phyloP scores from a whole-genome alignment of 129 eudicot species.

The Oenanthe sinensis region DNA sequence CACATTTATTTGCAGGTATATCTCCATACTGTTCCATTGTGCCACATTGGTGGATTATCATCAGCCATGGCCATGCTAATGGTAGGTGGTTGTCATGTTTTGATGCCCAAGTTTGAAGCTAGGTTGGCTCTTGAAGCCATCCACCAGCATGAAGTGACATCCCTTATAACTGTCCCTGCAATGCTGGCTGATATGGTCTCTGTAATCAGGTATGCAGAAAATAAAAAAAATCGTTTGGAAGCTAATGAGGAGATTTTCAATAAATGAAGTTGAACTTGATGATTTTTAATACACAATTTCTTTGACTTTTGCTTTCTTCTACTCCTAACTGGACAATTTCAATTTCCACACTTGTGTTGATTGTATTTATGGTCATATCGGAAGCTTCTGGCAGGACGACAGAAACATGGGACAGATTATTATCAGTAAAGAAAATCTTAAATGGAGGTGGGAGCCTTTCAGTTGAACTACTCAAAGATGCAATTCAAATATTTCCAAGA shows the following conservation, averaged over 20 bases:
- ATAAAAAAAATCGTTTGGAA: no score
- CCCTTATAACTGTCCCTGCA: background rate
- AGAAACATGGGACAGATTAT: slow-evolving; percentile 14
- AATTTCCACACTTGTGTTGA: slow-evolving; percentile 1
- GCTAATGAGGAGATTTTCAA: no score
- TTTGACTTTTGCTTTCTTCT: background rate
- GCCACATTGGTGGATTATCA: slow-evolving; percentile 26
- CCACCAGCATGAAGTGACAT: background rate
- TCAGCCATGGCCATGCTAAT: slow-evolving; percentile 11
- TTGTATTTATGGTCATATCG: background rate
- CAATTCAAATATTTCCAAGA: slow-evolving; percentile 38
- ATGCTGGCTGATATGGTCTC: background rate
- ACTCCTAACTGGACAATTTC: background rate
- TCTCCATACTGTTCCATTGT: slow-evolving; percentile 84
- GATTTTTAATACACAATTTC: no score
- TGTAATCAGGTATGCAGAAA: background rate
- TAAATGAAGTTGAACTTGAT: no score
- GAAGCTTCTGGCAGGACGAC: slow-evolving; percentile 31
- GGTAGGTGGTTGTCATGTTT: slow-evolving; percentile 35
- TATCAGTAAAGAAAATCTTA: slow-evolving; percentile 54
- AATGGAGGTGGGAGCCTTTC: slow-evolving; percentile 90
- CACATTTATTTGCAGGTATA: slow-evolving; percentile 41
- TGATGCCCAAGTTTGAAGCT: no score
- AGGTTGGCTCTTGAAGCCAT: no score
- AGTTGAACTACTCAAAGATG: slow-evolving; percentile 38